Percentiles rank a stretch among this genome's conserved stretches.
Conservation (phyloP, 1,284 basidiomycete species). For the Vanrija sp. region DNA sequence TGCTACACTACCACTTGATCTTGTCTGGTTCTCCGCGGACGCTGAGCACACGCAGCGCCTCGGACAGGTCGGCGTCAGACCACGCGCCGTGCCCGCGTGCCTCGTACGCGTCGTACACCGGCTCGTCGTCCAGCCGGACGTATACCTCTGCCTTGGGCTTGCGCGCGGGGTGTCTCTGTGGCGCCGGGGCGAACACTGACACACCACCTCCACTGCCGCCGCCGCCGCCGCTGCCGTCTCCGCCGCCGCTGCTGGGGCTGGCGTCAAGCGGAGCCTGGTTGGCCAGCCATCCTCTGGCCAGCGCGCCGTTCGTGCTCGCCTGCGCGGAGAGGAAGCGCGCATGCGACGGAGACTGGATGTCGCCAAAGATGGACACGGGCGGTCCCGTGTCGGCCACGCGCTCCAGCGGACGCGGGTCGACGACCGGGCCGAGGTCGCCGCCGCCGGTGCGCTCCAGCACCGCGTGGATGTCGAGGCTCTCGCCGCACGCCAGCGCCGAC, state of each 20-base stretch:
- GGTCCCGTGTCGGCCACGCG: conserved; percentile 9
- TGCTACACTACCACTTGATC: not conserved
- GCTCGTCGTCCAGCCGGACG: no score
- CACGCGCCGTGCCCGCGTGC: no score
- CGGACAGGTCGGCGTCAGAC: not conserved
- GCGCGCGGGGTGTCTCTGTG: not conserved
- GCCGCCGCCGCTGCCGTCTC: no score
- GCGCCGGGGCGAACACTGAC: no score
- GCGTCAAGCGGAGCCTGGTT: conserved; percentile 10
- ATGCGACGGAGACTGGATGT: conserved; percentile 27
- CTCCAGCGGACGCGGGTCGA: not conserved
- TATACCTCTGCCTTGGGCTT: not conserved
- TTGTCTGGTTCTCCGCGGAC: not conserved
- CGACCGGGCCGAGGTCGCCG: conserved; percentile 13
- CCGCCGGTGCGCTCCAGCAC: conserved; percentile 61
- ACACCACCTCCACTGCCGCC: no score
- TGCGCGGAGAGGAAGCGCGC: conserved; percentile 34
- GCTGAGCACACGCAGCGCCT: not conserved
- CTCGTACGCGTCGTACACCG: no score
- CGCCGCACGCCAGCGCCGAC: conserved; percentile 72
- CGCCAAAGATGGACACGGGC: conserved; percentile 31
- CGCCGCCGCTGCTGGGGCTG: no score
- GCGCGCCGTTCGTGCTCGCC: conserved; percentile 8
- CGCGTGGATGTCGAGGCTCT: conserved; percentile 71
- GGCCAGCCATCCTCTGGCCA: conserved; percentile 29